A percentile compares a stretch with the other conserved stretches of the same genome.
Conservation (phyloP, 2,329 filamentous ascomycete genomes). For the Septoria linicola region DNA sequence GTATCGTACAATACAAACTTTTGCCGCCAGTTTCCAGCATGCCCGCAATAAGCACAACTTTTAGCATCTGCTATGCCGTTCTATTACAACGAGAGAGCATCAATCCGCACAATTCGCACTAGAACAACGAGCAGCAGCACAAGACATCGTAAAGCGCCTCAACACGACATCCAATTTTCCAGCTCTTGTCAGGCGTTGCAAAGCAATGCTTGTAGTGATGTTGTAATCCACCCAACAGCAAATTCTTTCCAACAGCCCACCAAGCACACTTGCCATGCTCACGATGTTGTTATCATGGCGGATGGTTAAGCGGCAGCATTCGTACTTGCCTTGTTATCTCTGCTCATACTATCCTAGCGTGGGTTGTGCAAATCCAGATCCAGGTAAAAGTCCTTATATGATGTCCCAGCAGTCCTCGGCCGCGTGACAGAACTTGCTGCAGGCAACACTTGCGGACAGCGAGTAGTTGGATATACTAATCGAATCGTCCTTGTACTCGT, state of each 20-base stretch:
- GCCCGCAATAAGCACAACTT: no score
- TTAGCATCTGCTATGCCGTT: no score
- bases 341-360: conserved; percentile 11
- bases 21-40: no score
- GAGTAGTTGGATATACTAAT: conserved; percentile 99
- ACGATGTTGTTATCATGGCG: conserved; percentile 32
- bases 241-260: conserved; percentile 7
- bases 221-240: conserved; percentile 15
- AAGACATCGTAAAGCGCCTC: no score
- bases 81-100: no score
- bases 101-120: no score
- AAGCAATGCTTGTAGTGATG: conserved; percentile 14
- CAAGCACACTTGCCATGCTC: conserved; percentile 13
- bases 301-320: conserved; percentile 9
- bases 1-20: no score
- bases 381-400: conserved; percentile 54
- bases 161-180: no score
- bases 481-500: conserved; percentile 90
- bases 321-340: conserved; percentile 27
- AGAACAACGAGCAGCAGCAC: no score
- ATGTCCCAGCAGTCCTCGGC: conserved; percentile 96
- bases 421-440: conserved; percentile 99
- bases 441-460: conserved; percentile 93
- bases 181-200: background rate
- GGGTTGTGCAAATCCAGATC: no score